Evolutionary conservation across 495 filamentous ascomycete genomes (phyloP), one percentile per base, ranked within the genome.

Genomic region (Cercophora samala): DNA sequence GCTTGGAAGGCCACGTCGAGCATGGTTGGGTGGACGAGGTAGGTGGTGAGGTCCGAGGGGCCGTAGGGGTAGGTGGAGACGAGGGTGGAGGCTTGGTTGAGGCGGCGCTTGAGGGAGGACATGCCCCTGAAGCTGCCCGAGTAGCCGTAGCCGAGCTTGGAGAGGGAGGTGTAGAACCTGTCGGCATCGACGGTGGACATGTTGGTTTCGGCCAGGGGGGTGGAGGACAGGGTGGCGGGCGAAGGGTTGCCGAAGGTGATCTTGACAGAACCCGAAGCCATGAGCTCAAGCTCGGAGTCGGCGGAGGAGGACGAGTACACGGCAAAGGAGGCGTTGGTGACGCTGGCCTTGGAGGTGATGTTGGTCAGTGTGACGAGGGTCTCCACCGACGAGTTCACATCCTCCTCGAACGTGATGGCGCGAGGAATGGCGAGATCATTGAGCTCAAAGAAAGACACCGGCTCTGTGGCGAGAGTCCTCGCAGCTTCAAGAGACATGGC

Each of bases 401-500:
- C 71, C 13, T 68, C 62, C 21, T 59, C 56, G 23, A 74, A 66
- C 5, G 55, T 56, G 25, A 77, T 25, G 0, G 73, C 68, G 4
- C 63, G 53, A 15, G 42, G 37, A 53, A 76, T 65, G 3, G 19
- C 37, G 15, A 75, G 17, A 26, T 75, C 25, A 3, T 32, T n/a
- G 19, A 74, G n/a, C 42, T 76, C 70, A 51, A 77, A 63, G 24
- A 70, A 19, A 3, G 19, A 51, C 61, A 24, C 2, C 37, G 6
- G 24, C 61, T 0, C 37, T 46, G 1, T 29, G 22, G 32, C 46
- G 18, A 22, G 37, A 5, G 63, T 65, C 0, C 25, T 32, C 15
- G 26, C 26, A 5, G 80, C 80, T 64, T 90, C 87, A 0, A 85
- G 32, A 0, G 80, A 81, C 29, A 80, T 78, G 3, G 74, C 73